These are phyloP conservation scores for Talaromyces sp. DNA, from an alignment of 2,329 filamentous ascomycete genomes.

Conservation along the genomic window DNA sequence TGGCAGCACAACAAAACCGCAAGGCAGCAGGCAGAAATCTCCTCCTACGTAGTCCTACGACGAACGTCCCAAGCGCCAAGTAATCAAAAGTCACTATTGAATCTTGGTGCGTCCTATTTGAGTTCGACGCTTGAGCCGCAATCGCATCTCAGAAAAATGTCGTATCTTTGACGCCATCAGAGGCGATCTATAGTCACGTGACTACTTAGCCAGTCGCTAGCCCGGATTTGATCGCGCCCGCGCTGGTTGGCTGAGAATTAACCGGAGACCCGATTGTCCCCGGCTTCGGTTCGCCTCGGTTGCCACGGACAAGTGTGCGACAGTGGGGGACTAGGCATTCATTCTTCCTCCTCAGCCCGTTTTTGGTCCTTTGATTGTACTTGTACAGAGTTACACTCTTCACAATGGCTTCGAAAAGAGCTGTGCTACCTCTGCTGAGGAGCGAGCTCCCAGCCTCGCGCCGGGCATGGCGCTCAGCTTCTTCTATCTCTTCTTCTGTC, in stretches of 20 bases:
- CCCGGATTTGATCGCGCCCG: background rate
- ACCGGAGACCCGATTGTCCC: background rate
- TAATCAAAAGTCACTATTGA: too few relatives aligned
- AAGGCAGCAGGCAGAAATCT: background rate
- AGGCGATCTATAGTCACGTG: background rate
- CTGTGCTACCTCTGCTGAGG: conserved; percentile 39
- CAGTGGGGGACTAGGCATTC: background rate
- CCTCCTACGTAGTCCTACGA: background rate
- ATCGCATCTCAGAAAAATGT: background rate
- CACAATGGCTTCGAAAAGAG: conserved; percentile 38
- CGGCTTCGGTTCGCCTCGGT: background rate
- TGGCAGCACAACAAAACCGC: background rate
- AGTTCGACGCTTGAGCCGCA: background rate
- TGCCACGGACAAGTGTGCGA: background rate
- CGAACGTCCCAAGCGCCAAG: background rate
- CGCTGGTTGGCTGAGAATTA: background rate
- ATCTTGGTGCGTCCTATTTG: background rate
- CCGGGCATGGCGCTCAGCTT: conserved; percentile 25
- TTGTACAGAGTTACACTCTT: background rate
- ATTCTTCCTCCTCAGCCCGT: background rate
- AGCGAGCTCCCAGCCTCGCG: conserved; percentile 31
- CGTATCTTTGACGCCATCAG: background rate
- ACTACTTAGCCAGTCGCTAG: background rate
- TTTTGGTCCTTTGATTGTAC: background rate
- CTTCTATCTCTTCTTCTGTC: conserved; percentile 18